These are phyloP conservation scores for Rhinocladiella mackenziei DNA, from an alignment of 2,329 filamentous ascomycete genomes.

Conservation along the genomic window DNA sequence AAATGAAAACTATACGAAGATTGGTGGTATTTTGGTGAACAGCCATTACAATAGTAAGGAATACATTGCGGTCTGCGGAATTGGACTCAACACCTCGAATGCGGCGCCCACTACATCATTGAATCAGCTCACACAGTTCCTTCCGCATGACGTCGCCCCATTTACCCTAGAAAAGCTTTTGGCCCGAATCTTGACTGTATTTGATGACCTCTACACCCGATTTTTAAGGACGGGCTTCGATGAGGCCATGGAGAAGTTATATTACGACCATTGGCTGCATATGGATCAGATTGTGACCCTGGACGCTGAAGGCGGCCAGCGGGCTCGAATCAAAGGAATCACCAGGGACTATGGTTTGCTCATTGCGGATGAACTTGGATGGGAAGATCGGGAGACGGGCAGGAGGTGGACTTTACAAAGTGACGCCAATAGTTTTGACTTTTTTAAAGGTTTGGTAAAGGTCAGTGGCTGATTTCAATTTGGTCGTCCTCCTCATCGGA, in stretches of 20 bases:
- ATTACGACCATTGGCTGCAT: conserved; percentile 85
- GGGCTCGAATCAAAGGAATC: conserved; percentile 77
- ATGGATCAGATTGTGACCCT: conserved; percentile 69
- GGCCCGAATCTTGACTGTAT: conserved; percentile 70
- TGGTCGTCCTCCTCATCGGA: no score
- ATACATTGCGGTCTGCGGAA: conserved; percentile 81
- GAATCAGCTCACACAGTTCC: conserved; percentile 59
- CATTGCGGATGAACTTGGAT: conserved; percentile 74
- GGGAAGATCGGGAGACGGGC: conserved; percentile 68
- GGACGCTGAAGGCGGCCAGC: conserved; percentile 66
- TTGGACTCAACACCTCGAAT: conserved; percentile 84
- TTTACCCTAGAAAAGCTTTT: conserved; percentile 76
- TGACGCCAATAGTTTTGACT: conserved; percentile 98
- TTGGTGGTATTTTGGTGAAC: conserved; percentile 89
- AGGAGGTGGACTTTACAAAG: conserved; percentile 81
- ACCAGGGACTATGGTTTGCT: conserved; percentile 88
- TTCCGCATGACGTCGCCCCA: conserved; percentile 36
- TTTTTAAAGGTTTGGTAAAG: conserved; percentile 81
- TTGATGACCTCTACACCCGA: conserved; percentile 71
- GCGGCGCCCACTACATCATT: conserved; percentile 81
- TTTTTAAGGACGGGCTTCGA: conserved; percentile 77
- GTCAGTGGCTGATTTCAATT: conserved; percentile 11
- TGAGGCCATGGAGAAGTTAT: conserved; percentile 65
- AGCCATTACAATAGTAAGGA: conserved; percentile 71
- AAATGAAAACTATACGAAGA: conserved; percentile 66